Base-by-base conservation (phyloP, 768 basidiomycete genomes). In the Agrocybe praecox region DNA sequence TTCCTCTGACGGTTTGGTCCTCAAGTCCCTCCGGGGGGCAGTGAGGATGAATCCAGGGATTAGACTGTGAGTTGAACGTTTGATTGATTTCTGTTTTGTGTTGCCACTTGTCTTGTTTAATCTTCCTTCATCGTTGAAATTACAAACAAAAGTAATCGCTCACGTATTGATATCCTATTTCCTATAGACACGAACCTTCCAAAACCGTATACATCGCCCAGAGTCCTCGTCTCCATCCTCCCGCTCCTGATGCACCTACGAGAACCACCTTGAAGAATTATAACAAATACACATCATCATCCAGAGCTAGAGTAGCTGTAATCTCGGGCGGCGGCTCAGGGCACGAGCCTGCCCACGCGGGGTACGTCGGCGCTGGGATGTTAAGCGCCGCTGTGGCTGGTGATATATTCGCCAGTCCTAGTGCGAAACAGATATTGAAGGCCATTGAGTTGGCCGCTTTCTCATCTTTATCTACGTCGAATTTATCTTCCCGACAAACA, bases 401-500 rank as follows among this genome's bases (percentile, higher is more conserved):
- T 2, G 83, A 86, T 49, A 79, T 84, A 18, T 87, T 87, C 62
- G 84, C 86, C 10, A 82, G 79, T 46, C 86, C 84, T 0, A 84
- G 81, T 60, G 81, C 84, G n/a, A 77, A 77, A 47, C 83, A 85
- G 65, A 80, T 87, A 46, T 55, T 79, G n/a, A 70, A 72, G 11
- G 77, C 79, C 2, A 75, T 87, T 55, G 68, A 77, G 44, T 69
- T 82, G 36, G 82, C 82, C 22, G 74, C 79, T 19, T 40, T 44
- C 8, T n/a, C 18, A n/a, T 49, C 21, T 8, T n/a, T 11, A 19
- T 18, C 23, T 15, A 45, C 51, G 23, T 21, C 44, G 29, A 43
- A n/a, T n/a, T n/a, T n/a, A n/a, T n/a, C n/a, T n/a, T n/a, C n/a
- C n/a, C n/a, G n/a, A n/a, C n/a, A n/a, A n/a, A n/a, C 26, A 14